A percentile compares a stretch with the other conserved stretches of the same genome.
phyloP scores from a whole-genome alignment of 1,284 basidiomycete species.

The Sporisorium sorghi region DNA sequence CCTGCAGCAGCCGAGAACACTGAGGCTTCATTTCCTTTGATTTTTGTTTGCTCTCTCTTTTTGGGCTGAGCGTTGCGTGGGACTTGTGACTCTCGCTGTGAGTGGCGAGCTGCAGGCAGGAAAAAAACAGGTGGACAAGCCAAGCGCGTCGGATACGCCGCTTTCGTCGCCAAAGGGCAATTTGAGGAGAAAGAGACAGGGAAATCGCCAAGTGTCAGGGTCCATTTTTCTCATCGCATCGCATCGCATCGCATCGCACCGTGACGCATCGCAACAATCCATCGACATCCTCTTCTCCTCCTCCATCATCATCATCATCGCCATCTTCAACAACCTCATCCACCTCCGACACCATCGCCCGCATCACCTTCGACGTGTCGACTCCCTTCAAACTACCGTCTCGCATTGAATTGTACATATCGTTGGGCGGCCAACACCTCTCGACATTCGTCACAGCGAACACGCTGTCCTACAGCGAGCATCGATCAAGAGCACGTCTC shows the following conservation, averaged over 20 bases:
- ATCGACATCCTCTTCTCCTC: conserved; percentile 2
- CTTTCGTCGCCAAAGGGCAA: conserved; percentile 28
- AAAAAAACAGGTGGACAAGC: not conserved
- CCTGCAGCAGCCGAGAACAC: not conserved
- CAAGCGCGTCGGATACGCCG: conserved; percentile 13
- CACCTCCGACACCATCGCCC: conserved; percentile 2
- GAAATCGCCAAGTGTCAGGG: conserved; percentile 28
- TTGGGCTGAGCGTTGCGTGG: not conserved
- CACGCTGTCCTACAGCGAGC: not conserved
- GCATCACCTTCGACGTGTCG: no score
- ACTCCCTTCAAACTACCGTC: not conserved
- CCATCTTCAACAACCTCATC: conserved; percentile 1
- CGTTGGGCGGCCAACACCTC: not conserved
- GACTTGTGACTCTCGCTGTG: not conserved
- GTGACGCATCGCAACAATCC: no score
- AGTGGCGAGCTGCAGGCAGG: not conserved
- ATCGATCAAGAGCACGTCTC: not conserved
- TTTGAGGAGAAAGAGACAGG: not conserved
- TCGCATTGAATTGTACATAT: conserved; percentile 1
- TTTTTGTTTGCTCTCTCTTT: not conserved
- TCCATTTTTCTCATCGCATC: conserved; percentile 37
- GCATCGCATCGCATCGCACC: conserved; percentile 20
- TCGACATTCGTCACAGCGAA: not conserved
- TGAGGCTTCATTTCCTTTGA: not conserved
- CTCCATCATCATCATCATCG: conserved; percentile 1